Evolutionary conservation across 2,329 filamentous ascomycete genomes (phyloP).

Genomic region (Bisporella sp.): DNA sequence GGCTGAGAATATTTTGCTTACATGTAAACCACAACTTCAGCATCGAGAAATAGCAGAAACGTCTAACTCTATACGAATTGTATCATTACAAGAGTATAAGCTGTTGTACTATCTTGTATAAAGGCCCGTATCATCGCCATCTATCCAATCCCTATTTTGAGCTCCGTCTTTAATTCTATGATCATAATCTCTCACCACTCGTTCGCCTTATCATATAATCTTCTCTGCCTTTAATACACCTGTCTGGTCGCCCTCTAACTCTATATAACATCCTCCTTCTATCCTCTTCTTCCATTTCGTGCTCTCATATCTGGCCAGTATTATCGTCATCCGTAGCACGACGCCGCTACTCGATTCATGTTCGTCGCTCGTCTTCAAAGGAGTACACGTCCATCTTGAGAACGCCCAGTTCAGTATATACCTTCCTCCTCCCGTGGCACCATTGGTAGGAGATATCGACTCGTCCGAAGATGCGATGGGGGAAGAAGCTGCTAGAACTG

Average conservation of each 20-base stretch:
- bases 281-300: conserved; percentile 72
- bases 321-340: conserved; percentile 65
- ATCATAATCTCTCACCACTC: too few species aligned
- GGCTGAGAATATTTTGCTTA: too few species aligned
- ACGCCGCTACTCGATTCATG: conserved; percentile 49
- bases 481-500: conserved; percentile 43
- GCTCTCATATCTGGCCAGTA: conserved; percentile 66
- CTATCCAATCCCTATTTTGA: too few species aligned
- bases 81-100: too few species aligned
- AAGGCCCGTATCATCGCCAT: too few species aligned
- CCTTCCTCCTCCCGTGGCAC: conserved; percentile 34
- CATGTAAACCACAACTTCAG: too few species aligned
- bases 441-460: conserved; percentile 26
- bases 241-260: conserved; percentile 34
- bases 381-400: conserved; percentile 86
- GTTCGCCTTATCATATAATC: too few species aligned
- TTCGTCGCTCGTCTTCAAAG: conserved; percentile 40
- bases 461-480: conserved; percentile 45
- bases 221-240: too few species aligned
- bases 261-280: conserved; percentile 48
- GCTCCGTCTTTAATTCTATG: too few species aligned
- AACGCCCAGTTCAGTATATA: conserved; percentile 99
- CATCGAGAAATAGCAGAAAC: too few species aligned
- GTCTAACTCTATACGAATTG: too few species aligned
- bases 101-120: too few species aligned